Evolutionary conservation across 148 eudicot species (phyloP).

Genomic region (Fallopia convolvulus): DNA sequence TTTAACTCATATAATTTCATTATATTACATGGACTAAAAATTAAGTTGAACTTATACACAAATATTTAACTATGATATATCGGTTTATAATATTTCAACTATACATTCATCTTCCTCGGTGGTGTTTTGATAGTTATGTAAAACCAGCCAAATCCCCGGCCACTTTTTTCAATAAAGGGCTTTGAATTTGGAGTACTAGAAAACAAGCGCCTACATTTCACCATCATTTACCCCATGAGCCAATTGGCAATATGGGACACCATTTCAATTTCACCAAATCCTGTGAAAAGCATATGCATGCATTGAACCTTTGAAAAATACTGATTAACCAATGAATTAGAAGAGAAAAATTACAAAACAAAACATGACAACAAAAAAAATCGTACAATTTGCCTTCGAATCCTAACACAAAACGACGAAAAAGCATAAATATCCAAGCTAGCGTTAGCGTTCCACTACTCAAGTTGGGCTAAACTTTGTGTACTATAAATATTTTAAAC

Average conservation of each 20-base stretch:
- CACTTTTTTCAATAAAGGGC: not conserved
- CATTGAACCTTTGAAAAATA: not conserved
- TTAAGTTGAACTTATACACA: too few relatives aligned
- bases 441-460: not conserved
- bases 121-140: too few relatives aligned
- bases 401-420: not conserved
- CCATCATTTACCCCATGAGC: not conserved
- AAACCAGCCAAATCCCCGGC: not conserved
- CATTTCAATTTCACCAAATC: not conserved
- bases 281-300: not conserved
- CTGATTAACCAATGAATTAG: not conserved
- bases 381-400: not conserved
- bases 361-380: not conserved
- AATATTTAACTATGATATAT: too few relatives aligned
- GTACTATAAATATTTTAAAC: too few relatives aligned
- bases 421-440: not conserved
- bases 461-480: not conserved
- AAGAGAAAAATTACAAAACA: not conserved
- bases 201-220: not conserved
- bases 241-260: not conserved
- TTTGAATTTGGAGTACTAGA: not conserved
- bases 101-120: too few relatives aligned
- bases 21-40: too few relatives aligned
- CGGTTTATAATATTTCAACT: too few relatives aligned
- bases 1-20: too few relatives aligned